Base-by-base conservation (phyloP, 306 rosid species). In the Sophora flavescens region DNA sequence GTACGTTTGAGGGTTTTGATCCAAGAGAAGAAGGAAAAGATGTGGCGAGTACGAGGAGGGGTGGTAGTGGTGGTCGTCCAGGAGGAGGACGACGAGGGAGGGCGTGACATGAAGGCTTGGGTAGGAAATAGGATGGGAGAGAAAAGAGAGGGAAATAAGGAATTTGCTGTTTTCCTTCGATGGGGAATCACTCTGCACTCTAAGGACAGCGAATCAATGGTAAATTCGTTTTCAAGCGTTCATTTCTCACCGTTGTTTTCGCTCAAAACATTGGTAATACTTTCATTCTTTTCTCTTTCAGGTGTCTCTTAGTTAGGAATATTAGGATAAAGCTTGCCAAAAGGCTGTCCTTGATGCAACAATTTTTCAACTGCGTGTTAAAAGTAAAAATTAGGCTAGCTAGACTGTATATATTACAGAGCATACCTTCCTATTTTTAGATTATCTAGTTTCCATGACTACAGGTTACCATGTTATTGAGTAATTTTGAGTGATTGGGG, bases 51-150 rank as follows among this genome's bases (percentile, higher is more conserved):
- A 39, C 51, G 45, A 13, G 57, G 57, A 44, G 60, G 41, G 45
- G 15, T 60, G 71, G 65, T 81, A 32, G 51, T 67, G 80, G 70
- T 57, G 68, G 84, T 86, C 85, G 66, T 53, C 85, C 74, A 32
- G 0, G 79, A 1, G 47, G 80, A 54, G 74, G 80, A 76, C 74
- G 74, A 78, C 76, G 81, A 50, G 65, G 72, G 77, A 57, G 79
- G 81, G 81, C 56, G 72, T 59, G 77, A 16, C 82, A 80, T 80
- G 41, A 80, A 75, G 13, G 73, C 0, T 3, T 5, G n/a, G 53
- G n/a, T 2, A 22, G 12, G 35, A 4, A 4, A 12, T 22, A 9
- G 35, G 12, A 16, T 2, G 16, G 36, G 62, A 13, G 3, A 63
- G n/a, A 13, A 51, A 8, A 18, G 9, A 6, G 3, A 77, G 51